Conservation (phyloP, 306 rosid species). For the Cucumis melo region DNA sequence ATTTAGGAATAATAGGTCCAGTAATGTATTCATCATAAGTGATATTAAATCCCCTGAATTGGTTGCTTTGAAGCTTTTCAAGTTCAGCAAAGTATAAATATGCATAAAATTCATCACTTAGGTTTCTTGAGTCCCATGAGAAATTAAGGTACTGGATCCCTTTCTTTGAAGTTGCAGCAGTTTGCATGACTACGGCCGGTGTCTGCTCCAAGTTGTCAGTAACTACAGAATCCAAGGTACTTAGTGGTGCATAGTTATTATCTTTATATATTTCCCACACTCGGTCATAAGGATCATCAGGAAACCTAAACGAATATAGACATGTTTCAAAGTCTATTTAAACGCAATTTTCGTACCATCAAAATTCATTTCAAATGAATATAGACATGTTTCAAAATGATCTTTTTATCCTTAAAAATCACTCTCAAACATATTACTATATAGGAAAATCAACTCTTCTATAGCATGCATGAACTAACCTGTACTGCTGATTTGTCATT, state of each 20-base stretch:
- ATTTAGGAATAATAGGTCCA: not conserved
- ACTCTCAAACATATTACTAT: not conserved
- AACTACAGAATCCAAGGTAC: not conserved
- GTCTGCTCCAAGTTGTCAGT: not conserved
- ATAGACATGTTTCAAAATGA: too few species aligned
- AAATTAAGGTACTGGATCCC: not conserved
- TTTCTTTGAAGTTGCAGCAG: conserved; percentile 15
- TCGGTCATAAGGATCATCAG: conserved; percentile 22
- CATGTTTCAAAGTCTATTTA: too few species aligned
- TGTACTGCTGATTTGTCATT: not conserved
- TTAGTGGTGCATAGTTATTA: not conserved
- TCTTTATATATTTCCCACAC: conserved; percentile 13
- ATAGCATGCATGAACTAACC: not conserved
- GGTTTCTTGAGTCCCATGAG: not conserved
- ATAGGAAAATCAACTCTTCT: too few species aligned
- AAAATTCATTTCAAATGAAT: too few species aligned
- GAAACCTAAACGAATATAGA: conserved; percentile 9
- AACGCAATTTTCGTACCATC: too few species aligned
- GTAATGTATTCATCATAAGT: not conserved
- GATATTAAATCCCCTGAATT: conserved; percentile 8
- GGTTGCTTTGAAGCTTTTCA: conserved; percentile 8
- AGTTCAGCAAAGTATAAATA: conserved; percentile 16
- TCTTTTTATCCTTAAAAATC: too few species aligned
- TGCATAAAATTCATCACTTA: not conserved
- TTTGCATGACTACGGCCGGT: conserved; percentile 24